Conservation (phyloP, 2,329 filamentous ascomycete genomes). For the Cercospora sojina region DNA sequence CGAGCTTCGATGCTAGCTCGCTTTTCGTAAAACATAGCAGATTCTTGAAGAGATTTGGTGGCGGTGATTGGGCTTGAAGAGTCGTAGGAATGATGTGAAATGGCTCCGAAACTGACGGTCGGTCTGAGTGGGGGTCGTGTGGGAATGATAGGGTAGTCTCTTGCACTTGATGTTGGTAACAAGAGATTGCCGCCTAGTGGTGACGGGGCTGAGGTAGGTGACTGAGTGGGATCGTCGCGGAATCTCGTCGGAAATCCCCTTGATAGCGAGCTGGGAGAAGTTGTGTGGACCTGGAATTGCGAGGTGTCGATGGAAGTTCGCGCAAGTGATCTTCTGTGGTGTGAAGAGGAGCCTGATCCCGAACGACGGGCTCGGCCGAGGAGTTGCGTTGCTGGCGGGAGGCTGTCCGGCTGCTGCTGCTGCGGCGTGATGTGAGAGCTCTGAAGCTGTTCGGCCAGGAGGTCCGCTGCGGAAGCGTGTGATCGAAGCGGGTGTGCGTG, state of each 20-base stretch:
- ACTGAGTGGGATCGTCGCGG: conserved; percentile 25
- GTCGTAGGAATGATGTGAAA: conserved; percentile 23
- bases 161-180: neutral
- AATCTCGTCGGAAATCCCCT: conserved; percentile 24
- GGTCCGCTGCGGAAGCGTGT: conserved; percentile 22
- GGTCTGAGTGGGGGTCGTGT: conserved; percentile 22
- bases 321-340: conserved; percentile 7
- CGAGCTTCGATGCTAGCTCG: neutral
- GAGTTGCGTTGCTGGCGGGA: conserved; percentile 10
- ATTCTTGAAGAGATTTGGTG: neutral
- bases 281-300: conserved; percentile 6
- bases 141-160: conserved; percentile 21
- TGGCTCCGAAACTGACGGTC: conserved; percentile 22
- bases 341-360: conserved; percentile 1
- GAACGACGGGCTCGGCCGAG: conserved; percentile 15
- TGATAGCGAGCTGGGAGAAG: conserved; percentile 7
- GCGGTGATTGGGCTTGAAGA: conserved; percentile 11
- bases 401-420: conserved; percentile 1
- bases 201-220: conserved; percentile 7
- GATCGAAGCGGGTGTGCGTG: conserved; percentile 24
- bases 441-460: conserved; percentile 19
- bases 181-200: neutral
- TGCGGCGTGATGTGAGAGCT: conserved; percentile 1
- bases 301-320: conserved; percentile 18
- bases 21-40: conserved; percentile 5